Conservation (phyloP, 2,329 filamentous ascomycete genomes). For the Pseudofabraea citricarpa region DNA sequence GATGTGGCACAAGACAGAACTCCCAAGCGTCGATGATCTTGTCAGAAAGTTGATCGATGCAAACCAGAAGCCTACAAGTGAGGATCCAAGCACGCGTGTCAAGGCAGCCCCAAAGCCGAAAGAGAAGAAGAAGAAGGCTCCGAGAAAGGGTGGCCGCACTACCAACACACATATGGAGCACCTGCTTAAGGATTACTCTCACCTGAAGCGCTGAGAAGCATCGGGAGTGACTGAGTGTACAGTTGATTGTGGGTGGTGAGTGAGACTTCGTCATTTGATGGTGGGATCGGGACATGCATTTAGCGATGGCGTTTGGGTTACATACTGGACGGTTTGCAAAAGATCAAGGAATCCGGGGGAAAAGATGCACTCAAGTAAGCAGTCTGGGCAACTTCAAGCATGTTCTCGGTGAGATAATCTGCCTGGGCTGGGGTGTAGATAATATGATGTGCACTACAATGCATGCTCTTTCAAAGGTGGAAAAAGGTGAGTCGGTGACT, state of each 20-base stretch:
- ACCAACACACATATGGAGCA: conserved; percentile 31
- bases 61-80: conserved; percentile 31
- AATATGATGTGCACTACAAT: too few relatives aligned
- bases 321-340: too few relatives aligned
- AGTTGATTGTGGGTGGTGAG: not conserved
- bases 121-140: conserved; percentile 31
- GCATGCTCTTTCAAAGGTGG: too few relatives aligned
- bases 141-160: conserved; percentile 27
- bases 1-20: conserved; percentile 76
- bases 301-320: conserved; percentile 16
- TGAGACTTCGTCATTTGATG: too few relatives aligned
- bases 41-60: conserved; percentile 33
- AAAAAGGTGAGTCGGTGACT: too few relatives aligned
- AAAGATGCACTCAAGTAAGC: too few relatives aligned
- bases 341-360: too few relatives aligned
- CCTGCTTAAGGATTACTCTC: conserved; percentile 25
- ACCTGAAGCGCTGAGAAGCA: conserved; percentile 20
- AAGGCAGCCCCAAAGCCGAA: conserved; percentile 29
- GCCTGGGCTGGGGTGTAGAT: too few relatives aligned
- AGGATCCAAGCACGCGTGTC: conserved; percentile 30
- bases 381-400: too few relatives aligned
- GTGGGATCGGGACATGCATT: conserved; percentile 11
- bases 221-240: not conserved
- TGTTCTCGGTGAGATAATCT: too few relatives aligned
- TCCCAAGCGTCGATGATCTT: conserved; percentile 51